Conservation (phyloP, 2,329 filamentous ascomycete genomes). For the Phoma herbarum region DNA sequence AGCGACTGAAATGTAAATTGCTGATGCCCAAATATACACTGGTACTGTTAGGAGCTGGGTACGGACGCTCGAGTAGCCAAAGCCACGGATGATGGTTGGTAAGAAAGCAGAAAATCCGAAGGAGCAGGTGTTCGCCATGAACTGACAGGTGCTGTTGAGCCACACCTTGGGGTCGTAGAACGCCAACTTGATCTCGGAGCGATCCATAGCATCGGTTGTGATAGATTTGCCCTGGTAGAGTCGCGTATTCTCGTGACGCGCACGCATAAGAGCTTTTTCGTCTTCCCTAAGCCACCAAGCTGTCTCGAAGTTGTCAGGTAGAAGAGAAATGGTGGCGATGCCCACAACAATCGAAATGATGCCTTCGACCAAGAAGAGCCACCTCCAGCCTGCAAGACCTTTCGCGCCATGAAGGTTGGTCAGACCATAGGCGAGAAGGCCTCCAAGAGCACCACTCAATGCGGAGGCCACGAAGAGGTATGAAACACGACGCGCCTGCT, state of each 20-base stretch:
- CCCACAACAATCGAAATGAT: constrained; percentile 61
- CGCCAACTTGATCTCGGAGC: constrained; percentile 85
- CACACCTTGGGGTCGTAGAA: constrained; percentile 66
- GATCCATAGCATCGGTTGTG: constrained; percentile 86
- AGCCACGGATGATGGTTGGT: constrained; percentile 36
- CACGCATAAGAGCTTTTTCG: constrained; percentile 61
- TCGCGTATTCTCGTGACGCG: constrained; percentile 57
- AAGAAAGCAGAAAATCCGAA: constrained; percentile 34
- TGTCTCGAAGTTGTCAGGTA: constrained; percentile 59
- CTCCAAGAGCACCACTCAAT: constrained; percentile 64
- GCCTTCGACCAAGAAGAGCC: constrained; percentile 68
- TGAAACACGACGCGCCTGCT: constrained; percentile 61
- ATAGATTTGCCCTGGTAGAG: constrained; percentile 62
- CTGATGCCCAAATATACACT: constrained; percentile 34
- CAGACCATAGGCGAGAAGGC: constrained; percentile 58
- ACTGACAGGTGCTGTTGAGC: constrained; percentile 62
- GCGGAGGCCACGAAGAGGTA: constrained; percentile 62
- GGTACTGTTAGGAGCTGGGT: constrained; percentile 41
- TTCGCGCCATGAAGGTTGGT: constrained; percentile 22
- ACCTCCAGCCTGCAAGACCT: constrained; percentile 27
- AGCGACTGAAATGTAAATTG: constrained; percentile 33
- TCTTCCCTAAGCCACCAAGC: constrained; percentile 60
- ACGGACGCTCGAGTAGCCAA: constrained; percentile 32
- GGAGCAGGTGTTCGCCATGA: constrained; percentile 26
- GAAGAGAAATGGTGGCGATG: constrained; percentile 57